A percentile compares a stretch with the other conserved stretches of the same genome.
phyloP scores from a whole-genome alignment of 108 stramenopile genomes.

The Skeletonema grethae region DNA sequence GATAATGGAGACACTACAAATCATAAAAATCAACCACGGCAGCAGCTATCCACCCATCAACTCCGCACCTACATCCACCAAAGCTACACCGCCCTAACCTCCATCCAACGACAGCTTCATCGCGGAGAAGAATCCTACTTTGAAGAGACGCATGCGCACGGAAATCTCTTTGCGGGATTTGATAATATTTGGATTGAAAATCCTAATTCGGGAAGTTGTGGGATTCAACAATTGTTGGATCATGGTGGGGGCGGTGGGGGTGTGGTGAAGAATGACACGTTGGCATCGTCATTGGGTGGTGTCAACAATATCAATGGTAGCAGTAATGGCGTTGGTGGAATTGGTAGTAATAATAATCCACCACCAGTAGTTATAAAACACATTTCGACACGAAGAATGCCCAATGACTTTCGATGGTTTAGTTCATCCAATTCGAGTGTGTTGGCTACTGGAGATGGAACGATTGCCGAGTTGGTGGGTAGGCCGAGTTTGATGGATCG shows the following conservation, averaged over 20 bases:
- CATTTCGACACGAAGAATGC: constrained; percentile 46
- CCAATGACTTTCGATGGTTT: constrained; percentile 67
- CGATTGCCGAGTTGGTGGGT: background rate
- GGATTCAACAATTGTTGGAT: background rate
- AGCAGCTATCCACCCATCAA: constrained; percentile 5
- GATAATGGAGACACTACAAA: background rate
- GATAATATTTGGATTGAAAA: constrained; percentile 63
- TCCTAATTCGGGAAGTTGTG: background rate
- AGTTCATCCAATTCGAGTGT: constrained; percentile 27
- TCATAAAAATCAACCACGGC: background rate
- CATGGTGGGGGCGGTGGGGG: background rate
- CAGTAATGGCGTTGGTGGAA: background rate
- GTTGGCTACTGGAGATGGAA: background rate
- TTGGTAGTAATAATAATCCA: no score
- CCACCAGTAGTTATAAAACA: background rate
- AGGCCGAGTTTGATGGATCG: constrained; percentile 3
- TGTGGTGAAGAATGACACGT: background rate
- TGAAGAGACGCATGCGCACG: constrained; percentile 62
- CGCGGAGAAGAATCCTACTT: constrained; percentile 80
- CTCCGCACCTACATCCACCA: constrained; percentile 26
- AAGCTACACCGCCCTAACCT: constrained; percentile 46
- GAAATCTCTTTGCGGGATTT: constrained; percentile 70
- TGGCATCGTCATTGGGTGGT: background rate
- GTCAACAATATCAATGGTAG: constrained; percentile 1
- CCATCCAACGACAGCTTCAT: constrained; percentile 71